phyloP scores from a whole-genome alignment of 768 basidiomycete species.

The Hygrophorus russula region DNA sequence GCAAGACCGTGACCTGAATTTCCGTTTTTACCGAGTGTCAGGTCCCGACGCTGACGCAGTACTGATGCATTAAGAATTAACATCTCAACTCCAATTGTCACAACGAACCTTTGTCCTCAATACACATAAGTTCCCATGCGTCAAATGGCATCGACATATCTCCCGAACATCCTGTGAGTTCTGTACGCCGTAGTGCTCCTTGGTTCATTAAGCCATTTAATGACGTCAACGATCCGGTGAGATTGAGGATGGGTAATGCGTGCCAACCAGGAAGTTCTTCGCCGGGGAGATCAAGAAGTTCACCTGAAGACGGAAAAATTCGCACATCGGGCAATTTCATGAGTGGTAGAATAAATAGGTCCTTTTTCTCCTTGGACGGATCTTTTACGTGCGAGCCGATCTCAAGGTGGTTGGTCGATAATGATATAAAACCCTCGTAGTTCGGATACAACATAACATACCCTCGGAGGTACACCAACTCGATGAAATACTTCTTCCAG shows the following conservation, averaged over 20 bases:
- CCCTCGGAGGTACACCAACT: constrained; percentile 69
- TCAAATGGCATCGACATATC: constrained; percentile 9
- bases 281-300: constrained; percentile 51
- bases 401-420: constrained; percentile 90
- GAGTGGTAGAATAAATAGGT: constrained; percentile 58
- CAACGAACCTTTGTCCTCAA: constrained; percentile 6
- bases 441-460: constrained; percentile 90
- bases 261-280: constrained; percentile 38
- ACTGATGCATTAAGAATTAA: too few species aligned
- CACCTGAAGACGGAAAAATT: constrained; percentile 6
- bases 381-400: constrained; percentile 69
- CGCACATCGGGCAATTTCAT: constrained; percentile 33
- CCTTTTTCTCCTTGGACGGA: constrained; percentile 45
- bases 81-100: too few species aligned
- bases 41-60: too few species aligned
- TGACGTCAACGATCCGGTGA: constrained; percentile 41
- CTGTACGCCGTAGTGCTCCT: constrained; percentile 23
- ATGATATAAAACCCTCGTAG: constrained; percentile 53
- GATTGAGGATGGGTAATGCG: constrained; percentile 57
- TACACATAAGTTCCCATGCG: constrained; percentile 17
- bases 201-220: constrained; percentile 19
- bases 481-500: constrained; percentile 89
- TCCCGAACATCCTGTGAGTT: constrained; percentile 22
- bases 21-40: too few species aligned
- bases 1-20: too few species aligned